A percentile compares a stretch with the other conserved stretches of the same genome.
Conservation (phyloP, 441 rosid genomes). For the Gossypium schwendimanii region DNA sequence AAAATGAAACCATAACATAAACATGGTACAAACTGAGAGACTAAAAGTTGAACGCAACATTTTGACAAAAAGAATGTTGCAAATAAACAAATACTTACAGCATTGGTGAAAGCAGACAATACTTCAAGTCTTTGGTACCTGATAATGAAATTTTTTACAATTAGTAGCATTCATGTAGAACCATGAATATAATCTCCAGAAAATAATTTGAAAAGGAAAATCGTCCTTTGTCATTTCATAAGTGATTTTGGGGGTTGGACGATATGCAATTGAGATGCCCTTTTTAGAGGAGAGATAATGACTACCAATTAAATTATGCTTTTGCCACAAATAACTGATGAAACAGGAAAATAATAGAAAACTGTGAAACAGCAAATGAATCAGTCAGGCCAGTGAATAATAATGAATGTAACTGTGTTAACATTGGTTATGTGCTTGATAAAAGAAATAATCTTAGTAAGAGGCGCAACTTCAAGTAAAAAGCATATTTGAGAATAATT, state of each 20-base stretch:
- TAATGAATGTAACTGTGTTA: background rate
- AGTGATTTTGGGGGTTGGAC: background rate
- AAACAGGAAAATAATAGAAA: background rate
- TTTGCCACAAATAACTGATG: background rate
- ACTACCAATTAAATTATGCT: background rate
- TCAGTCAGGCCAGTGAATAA: background rate
- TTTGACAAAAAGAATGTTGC: background rate
- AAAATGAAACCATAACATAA: background rate
- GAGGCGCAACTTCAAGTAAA: background rate
- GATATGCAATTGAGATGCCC: background rate
- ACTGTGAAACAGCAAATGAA: background rate
- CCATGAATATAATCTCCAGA: background rate
- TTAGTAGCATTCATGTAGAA: background rate
- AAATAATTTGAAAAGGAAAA: slow-evolving; percentile 6
- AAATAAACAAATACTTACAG: slow-evolving; percentile 58
- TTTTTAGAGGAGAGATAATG: background rate
- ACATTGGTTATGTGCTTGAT: background rate
- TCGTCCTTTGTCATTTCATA: background rate
- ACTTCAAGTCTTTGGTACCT: slow-evolving; percentile 93
- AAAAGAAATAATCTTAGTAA: background rate
- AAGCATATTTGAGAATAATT: background rate
- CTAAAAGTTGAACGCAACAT: slow-evolving; percentile 11
- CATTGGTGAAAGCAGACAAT: slow-evolving; percentile 88
- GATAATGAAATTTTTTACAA: slow-evolving; percentile 15
- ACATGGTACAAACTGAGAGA: background rate